These are phyloP conservation scores for Coniosporium uncinatum DNA, from an alignment of 2,329 filamentous ascomycete species.

Conservation along the genomic window DNA sequence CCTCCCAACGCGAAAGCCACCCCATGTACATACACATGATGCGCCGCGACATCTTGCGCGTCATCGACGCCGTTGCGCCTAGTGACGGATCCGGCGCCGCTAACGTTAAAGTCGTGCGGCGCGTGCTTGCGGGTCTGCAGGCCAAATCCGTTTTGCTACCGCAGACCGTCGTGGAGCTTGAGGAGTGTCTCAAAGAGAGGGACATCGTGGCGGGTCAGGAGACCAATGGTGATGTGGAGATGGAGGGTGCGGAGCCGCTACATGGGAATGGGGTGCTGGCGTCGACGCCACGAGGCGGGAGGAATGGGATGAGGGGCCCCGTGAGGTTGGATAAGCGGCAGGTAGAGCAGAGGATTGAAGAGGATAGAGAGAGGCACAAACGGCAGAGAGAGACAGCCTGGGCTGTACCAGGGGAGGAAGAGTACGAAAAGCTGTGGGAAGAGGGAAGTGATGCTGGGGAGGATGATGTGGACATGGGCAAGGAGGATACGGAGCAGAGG, in stretches of 20 bases:
- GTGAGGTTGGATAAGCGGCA: constrained; percentile 73
- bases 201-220: constrained; percentile 35
- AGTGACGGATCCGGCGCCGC: constrained; percentile 83
- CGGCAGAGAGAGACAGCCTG: constrained; percentile 87
- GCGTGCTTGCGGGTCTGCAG: constrained; percentile 67
- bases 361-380: constrained; percentile 95
- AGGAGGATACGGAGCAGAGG: constrained; percentile 65
- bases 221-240: not conserved
- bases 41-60: constrained; percentile 83
- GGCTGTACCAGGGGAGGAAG: constrained; percentile 70
- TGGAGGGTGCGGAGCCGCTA: constrained; percentile 10
- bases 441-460: constrained; percentile 83
- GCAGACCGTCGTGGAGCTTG: constrained; percentile 73
- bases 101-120: constrained; percentile 89
- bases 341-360: constrained; percentile 94
- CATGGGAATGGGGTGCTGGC: constrained; percentile 10
- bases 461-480: constrained; percentile 73
- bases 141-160: constrained; percentile 66
- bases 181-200: constrained; percentile 76
- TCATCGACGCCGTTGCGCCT: constrained; percentile 89
- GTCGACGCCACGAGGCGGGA: constrained; percentile 10
- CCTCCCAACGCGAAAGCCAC: constrained; percentile 71
- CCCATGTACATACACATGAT: constrained; percentile 89
- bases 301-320: constrained; percentile 27
- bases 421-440: constrained; percentile 80